A percentile compares a stretch with the other conserved stretches of the same genome.
Conservation (phyloP, 108 stramenopile species). For the Chaetoceros tenuissimus region DNA sequence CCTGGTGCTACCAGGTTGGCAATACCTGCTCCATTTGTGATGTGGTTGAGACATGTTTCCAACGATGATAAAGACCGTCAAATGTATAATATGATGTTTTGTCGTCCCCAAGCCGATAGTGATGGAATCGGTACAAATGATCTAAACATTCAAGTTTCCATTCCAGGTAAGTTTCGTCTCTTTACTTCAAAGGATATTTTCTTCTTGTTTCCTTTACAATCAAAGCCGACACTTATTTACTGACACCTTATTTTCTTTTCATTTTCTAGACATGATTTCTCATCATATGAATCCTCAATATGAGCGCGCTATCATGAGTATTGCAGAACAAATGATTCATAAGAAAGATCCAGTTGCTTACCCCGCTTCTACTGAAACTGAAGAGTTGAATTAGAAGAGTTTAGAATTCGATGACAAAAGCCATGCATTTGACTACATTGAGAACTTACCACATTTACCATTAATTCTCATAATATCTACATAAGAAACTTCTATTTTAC, state of each 20-base stretch:
- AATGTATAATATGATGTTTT: background rate
- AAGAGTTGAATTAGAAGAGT: too few relatives aligned
- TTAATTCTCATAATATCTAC: too few relatives aligned
- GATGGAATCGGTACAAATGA: background rate
- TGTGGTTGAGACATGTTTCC: background rate
- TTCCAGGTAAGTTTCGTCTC: too few relatives aligned
- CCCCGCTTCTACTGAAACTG: too few relatives aligned
- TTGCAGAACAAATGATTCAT: background rate
- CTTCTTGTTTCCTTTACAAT: too few relatives aligned
- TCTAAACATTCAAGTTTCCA: background rate
- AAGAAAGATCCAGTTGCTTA: too few relatives aligned
- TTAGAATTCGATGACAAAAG: too few relatives aligned
- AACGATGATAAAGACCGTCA: background rate
- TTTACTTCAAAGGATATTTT: too few relatives aligned
- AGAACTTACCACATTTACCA: too few relatives aligned
- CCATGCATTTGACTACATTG: too few relatives aligned
- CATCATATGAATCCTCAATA: constrained; percentile 1
- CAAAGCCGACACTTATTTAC: too few relatives aligned
- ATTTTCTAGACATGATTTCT: background rate
- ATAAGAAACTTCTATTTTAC: too few relatives aligned
- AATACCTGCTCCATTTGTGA: constrained; percentile 1
- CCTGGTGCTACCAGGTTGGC: background rate
- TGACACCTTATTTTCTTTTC: background rate
- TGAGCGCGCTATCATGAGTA: background rate
- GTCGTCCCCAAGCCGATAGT: background rate